These are phyloP conservation scores for Rhizophagus prolifer DNA, from an alignment of 192 early-diverging fungal species.

Conservation along the genomic window DNA sequence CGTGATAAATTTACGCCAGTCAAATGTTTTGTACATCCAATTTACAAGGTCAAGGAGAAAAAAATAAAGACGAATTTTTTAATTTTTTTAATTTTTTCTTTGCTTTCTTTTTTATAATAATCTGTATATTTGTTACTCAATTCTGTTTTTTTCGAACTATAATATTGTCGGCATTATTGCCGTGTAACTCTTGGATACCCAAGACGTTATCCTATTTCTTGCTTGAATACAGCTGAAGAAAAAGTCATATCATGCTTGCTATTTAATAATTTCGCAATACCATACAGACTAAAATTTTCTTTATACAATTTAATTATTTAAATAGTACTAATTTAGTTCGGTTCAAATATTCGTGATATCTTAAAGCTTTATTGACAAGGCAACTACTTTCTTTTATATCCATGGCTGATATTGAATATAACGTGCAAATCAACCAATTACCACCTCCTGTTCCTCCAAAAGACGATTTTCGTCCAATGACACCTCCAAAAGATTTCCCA, in stretches of 20 bases:
- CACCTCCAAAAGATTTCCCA: conserved; percentile 8
- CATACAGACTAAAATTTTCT: background rate
- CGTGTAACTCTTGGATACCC: background rate
- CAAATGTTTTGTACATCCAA: too few relatives aligned
- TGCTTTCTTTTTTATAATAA: background rate
- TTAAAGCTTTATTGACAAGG: background rate
- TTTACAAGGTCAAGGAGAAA: too few relatives aligned
- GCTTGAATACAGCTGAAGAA: background rate
- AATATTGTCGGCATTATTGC: background rate
- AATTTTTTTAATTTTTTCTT: background rate
- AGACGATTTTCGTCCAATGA: conserved; percentile 4
- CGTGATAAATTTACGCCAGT: too few relatives aligned
- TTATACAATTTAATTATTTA: background rate
- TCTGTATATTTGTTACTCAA: background rate
- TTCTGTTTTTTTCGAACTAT: background rate
- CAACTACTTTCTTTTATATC: background rate
- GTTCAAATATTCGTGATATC: background rate
- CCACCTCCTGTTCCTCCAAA: conserved; percentile 16
- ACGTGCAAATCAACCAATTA: background rate
- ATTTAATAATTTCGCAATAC: background rate
- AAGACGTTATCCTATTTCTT: background rate
- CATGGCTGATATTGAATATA: background rate
- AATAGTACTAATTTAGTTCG: background rate
- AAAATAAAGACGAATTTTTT: too few relatives aligned
- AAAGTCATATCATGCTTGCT: background rate